phyloP scores from a whole-genome alignment of 768 basidiomycete species.

The Mycena kentingensis region DNA sequence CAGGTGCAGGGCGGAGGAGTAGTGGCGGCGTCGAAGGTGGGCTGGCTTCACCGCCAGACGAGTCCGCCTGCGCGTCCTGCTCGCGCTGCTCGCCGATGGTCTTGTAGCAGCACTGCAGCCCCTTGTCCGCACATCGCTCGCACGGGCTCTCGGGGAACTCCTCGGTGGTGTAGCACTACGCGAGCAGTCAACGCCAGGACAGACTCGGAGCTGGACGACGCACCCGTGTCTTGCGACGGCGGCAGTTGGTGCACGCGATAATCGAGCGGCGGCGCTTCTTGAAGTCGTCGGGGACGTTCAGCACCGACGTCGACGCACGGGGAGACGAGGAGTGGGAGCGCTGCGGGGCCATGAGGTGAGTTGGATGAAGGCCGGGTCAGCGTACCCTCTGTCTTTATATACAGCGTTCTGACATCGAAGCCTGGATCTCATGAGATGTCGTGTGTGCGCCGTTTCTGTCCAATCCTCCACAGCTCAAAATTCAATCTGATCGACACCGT shows the following conservation, averaged over 20 bases:
- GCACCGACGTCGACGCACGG: too few species aligned
- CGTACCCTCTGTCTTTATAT: too few species aligned
- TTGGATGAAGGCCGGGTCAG: too few species aligned
- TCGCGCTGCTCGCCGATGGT: background rate
- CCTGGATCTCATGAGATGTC: too few species aligned
- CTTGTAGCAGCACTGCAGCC: background rate
- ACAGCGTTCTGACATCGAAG: too few species aligned
- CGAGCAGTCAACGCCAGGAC: background rate
- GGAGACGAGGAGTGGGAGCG: too few species aligned
- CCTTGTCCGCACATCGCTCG: background rate
- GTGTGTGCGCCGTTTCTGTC: too few species aligned
- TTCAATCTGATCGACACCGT: too few species aligned
- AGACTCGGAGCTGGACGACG: background rate
- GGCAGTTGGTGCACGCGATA: conserved; percentile 1
- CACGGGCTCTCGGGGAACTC: conserved; percentile 1
- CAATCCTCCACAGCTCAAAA: too few species aligned
- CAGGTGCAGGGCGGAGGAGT: background rate
- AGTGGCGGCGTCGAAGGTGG: background rate
- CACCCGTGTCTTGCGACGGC: background rate
- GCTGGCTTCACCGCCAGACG: background rate
- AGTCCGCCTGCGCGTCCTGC: background rate
- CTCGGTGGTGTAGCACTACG: background rate
- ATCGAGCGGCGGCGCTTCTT: conserved; percentile 1
- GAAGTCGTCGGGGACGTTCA: too few species aligned
- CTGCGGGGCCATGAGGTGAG: too few species aligned